Percentiles rank a stretch among this genome's conserved stretches.
Evolutionary conservation across 805 yeast genomes (phyloP).

Genomic region (Candida golubevii): DNA sequence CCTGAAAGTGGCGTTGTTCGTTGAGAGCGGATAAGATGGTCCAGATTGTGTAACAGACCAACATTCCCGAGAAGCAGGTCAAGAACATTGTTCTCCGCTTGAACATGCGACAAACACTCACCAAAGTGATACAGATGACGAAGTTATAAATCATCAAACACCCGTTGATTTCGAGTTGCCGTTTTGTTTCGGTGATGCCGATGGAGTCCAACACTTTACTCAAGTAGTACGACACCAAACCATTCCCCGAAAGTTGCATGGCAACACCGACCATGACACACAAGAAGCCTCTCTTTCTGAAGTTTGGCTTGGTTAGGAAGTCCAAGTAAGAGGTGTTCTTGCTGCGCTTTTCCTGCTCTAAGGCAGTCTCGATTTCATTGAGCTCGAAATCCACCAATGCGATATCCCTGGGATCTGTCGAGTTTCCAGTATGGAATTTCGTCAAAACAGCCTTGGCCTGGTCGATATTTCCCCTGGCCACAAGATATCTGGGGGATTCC

Average conservation of each 20-base stretch:
- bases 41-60: conserved; percentile 37
- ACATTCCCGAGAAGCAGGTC: conserved; percentile 33
- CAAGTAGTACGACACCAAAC: conserved; percentile 49
- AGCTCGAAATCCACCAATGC: conserved; percentile 20
- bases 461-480: conserved; percentile 38
- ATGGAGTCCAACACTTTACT: conserved; percentile 47
- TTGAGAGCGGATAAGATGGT: conserved; percentile 43
- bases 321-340: conserved; percentile 34
- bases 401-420: conserved; percentile 19
- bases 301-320: conserved; percentile 34
- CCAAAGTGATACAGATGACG: conserved; percentile 21
- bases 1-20: conserved; percentile 37
- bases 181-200: conserved; percentile 42
- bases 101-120: conserved; percentile 22
- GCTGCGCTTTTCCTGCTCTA: conserved; percentile 35
- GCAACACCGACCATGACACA: conserved; percentile 29
- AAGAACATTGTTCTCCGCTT: conserved; percentile 37
- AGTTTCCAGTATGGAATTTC: conserved; percentile 39
- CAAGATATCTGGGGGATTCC: conserved; percentile 46
- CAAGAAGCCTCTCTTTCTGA: conserved; percentile 40
- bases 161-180: conserved; percentile 48
- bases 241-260: conserved; percentile 50
- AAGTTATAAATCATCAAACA: conserved; percentile 33
- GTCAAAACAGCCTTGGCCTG: conserved; percentile 41
- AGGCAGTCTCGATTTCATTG: conserved; percentile 25